Percentiles rank a stretch among this genome's conserved stretches.
These are phyloP conservation scores for Mycena albidolilacea DNA, from an alignment of 768 basidiomycete species.

Conservation along the genomic window DNA sequence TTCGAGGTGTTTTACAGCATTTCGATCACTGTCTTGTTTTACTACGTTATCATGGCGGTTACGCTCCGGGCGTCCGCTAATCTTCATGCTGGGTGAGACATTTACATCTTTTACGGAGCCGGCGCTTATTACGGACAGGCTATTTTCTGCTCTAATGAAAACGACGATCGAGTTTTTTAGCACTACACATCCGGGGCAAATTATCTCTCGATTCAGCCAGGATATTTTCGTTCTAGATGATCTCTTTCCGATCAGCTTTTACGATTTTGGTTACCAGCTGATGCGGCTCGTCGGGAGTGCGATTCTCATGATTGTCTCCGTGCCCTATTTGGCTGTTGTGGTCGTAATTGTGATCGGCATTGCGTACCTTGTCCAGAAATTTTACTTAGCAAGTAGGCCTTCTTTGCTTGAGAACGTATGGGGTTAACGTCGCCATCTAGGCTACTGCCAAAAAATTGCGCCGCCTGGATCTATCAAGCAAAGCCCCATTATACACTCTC, in stretches of 20 bases:
- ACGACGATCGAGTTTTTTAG: slow-evolving; percentile 76
- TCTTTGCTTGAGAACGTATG: slow-evolving; percentile 48
- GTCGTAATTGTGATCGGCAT: slow-evolving; percentile 58
- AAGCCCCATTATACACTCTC: slow-evolving; percentile 65
- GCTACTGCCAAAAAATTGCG: slow-evolving; percentile 66
- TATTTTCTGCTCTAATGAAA: slow-evolving; percentile 63
- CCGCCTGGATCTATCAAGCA: slow-evolving; percentile 24
- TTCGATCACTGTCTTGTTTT: slow-evolving; percentile 29
- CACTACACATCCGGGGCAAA: slow-evolving; percentile 57
- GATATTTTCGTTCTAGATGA: slow-evolving; percentile 45
- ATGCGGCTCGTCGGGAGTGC: slow-evolving; percentile 65
- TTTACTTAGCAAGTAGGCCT: slow-evolving; percentile 51
- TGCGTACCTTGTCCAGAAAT: slow-evolving; percentile 54
- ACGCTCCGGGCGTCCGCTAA: slow-evolving; percentile 32
- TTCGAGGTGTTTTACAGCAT: slow-evolving; percentile 31
- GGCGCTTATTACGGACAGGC: slow-evolving; percentile 25
- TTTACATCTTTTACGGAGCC: neutral
- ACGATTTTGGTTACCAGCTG: slow-evolving; percentile 63
- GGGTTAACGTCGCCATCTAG: slow-evolving; percentile 58
- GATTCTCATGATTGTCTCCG: slow-evolving; percentile 66
- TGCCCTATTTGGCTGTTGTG: slow-evolving; percentile 72
- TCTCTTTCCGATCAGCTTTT: slow-evolving; percentile 58
- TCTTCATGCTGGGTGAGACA: slow-evolving; percentile 22
- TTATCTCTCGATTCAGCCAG: slow-evolving; percentile 65
- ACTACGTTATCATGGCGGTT: slow-evolving; percentile 33